Evolutionary conservation across 352 stramenopile genomes (phyloP), one percentile per base, ranked within the genome.

Genomic region (Peronospora farinosa): DNA sequence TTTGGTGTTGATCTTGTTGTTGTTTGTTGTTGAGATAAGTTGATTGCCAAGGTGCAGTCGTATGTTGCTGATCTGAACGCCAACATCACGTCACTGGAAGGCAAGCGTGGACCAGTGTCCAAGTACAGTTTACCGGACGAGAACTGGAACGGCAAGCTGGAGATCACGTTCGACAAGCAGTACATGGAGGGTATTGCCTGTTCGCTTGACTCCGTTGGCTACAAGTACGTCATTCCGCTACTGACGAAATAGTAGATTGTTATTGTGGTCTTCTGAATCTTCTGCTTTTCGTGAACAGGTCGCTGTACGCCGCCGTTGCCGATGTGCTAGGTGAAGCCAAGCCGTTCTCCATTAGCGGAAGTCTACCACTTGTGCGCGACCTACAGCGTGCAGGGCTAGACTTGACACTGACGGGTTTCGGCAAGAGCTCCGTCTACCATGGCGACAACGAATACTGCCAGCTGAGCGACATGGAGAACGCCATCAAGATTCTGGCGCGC

Each of bases 141-240:
- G 60, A 69, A 86, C 43, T 59, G 74, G 10, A 64, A 78, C 7
- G 88, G 88, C 23, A 90, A 90, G 58, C 48, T 97, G 21, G 87
- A 96, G 53, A 70, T 97, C 25, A 78, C 78, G 54, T 96, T 95
- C 51, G 70, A 86, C 33, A 65, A 72, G 47, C 65, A 69, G 38
- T 86, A 83, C 56, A 86, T 86, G 37, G 81, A 97, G 59, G 90
- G 90, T 42, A 97, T 97, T 47, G 90, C 89, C n/a, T 97, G 88
- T 56, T 90, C 86, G 44, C 65, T 97, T 9, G 74, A 95, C 16
- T 97, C 89, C 45, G 61, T 86, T 25, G 90, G 89, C 37, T 95
- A 92, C 65, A 84, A 86, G 71, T 79, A 63, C 31, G 66, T 54
- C 23, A 27, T 27, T 27, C 23, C 3, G 23, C 23, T 27, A 27